These are phyloP conservation scores for Pouteria glomerata DNA, from an alignment of 148 eudicot species.

Conservation along the genomic window DNA sequence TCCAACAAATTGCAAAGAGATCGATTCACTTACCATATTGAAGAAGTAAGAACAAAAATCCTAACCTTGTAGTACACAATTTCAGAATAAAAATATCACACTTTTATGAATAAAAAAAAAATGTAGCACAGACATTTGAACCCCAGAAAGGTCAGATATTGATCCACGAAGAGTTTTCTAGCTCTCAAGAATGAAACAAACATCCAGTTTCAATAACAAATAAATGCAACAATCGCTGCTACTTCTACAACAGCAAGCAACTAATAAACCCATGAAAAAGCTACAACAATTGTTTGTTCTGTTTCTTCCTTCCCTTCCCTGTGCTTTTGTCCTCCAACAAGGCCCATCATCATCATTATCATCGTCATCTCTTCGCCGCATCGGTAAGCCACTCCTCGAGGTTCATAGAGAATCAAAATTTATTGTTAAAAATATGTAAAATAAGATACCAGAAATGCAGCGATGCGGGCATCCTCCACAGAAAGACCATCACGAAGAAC, in stretches of 20 bases:
- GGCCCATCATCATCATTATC: too few species aligned
- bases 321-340: not conserved
- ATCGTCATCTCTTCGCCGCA: not conserved
- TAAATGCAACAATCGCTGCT: conserved; percentile 15
- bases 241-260: conserved; percentile 6
- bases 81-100: too few species aligned
- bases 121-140: too few species aligned
- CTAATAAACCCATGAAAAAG: conserved; percentile 1
- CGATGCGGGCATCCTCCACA: not conserved
- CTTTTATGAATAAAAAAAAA: too few species aligned
- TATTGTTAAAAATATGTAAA: not conserved
- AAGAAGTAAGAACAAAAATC: too few species aligned
- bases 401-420: not conserved
- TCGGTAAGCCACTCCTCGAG: not conserved
- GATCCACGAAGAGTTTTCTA: too few species aligned
- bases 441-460: not conserved
- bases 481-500: not conserved
- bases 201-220: conserved; percentile 15
- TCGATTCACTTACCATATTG: too few species aligned
- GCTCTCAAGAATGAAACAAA: too few species aligned
- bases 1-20: too few species aligned
- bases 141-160: too few species aligned
- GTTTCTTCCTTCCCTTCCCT: not conserved
- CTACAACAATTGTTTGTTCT: too few species aligned
- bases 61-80: too few species aligned